These are phyloP conservation scores for Erodium moschatum DNA, from an alignment of 441 rosid genomes.

Conservation along the genomic window DNA sequence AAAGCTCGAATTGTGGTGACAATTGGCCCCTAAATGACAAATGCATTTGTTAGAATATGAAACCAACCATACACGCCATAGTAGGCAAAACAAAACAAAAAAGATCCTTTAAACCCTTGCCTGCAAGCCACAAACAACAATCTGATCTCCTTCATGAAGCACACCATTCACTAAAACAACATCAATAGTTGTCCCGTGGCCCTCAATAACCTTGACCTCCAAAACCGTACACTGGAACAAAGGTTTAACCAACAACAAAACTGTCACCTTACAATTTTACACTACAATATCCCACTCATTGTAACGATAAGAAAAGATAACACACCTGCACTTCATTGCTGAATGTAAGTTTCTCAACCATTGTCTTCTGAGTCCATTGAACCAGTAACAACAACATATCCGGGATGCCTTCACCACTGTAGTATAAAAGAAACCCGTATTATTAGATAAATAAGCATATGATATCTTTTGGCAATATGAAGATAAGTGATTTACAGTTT, in stretches of 20 bases:
- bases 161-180: constrained; percentile 86
- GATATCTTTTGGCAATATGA: neutral
- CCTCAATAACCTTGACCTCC: constrained; percentile 93
- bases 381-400: constrained; percentile 73
- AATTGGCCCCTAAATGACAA: constrained; percentile 63
- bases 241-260: constrained; percentile 26
- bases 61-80: constrained; percentile 14
- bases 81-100: constrained; percentile 5
- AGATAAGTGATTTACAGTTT: neutral
- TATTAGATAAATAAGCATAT: constrained; percentile 8
- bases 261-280: constrained; percentile 16
- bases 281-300: constrained; percentile 12
- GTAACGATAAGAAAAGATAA: constrained; percentile 12
- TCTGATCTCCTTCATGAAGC: constrained; percentile 94
- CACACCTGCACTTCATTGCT: constrained; percentile 74
- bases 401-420: constrained; percentile 90
- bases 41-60: constrained; percentile 13
- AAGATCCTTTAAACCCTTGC: constrained; percentile 32
- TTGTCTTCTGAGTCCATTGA: constrained; percentile 90
- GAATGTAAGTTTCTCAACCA: constrained; percentile 85
- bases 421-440: constrained; percentile 17
- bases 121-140: constrained; percentile 94
- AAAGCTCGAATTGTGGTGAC: constrained; percentile 76
- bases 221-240: constrained; percentile 71
- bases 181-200: constrained; percentile 91